Percentiles rank a stretch among this genome's conserved stretches.
These are phyloP conservation scores for Hygrocybe punicea DNA, from an alignment of 768 basidiomycete species.

Conservation along the genomic window DNA sequence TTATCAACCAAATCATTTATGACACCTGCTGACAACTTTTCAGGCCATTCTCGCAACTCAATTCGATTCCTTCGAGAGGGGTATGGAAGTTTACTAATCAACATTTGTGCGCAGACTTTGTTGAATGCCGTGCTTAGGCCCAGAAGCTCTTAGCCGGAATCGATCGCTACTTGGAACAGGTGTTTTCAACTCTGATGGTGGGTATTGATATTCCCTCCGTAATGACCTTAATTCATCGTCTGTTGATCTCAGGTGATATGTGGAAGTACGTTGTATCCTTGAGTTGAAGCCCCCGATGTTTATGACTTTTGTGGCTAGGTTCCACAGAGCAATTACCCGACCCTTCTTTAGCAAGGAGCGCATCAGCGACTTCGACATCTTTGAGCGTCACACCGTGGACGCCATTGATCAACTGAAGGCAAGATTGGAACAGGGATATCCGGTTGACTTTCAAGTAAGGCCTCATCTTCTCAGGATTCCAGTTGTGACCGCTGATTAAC, in stretches of 20 bases:
- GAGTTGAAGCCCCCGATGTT: neutral
- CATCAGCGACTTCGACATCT: constrained; percentile 60
- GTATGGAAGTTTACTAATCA: constrained; percentile 14
- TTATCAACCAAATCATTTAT: neutral
- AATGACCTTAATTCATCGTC: neutral
- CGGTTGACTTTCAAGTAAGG: constrained; percentile 58
- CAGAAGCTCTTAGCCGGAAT: constrained; percentile 25
- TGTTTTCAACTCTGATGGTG: constrained; percentile 60
- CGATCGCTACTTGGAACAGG: constrained; percentile 49
- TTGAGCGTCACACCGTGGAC: constrained; percentile 51
- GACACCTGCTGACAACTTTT: neutral
- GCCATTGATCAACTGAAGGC: constrained; percentile 43
- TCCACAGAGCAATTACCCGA: constrained; percentile 53
- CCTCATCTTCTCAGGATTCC: neutral
- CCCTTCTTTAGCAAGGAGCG: constrained; percentile 66
- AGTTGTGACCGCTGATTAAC: neutral
- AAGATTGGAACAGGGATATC: constrained; percentile 44
- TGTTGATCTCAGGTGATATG: neutral
- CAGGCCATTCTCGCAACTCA: constrained; percentile 45
- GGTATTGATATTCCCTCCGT: constrained; percentile 4
- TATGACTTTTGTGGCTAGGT: neutral
- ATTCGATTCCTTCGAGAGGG: constrained; percentile 47
- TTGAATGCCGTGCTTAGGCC: constrained; percentile 15
- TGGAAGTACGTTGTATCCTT: neutral
- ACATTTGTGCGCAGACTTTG: constrained; percentile 2